A percentile compares a stretch with the other conserved stretches of the same genome.
Conservation (phyloP, 164 flowering plant species). For the Nymphaea colorata region DNA sequence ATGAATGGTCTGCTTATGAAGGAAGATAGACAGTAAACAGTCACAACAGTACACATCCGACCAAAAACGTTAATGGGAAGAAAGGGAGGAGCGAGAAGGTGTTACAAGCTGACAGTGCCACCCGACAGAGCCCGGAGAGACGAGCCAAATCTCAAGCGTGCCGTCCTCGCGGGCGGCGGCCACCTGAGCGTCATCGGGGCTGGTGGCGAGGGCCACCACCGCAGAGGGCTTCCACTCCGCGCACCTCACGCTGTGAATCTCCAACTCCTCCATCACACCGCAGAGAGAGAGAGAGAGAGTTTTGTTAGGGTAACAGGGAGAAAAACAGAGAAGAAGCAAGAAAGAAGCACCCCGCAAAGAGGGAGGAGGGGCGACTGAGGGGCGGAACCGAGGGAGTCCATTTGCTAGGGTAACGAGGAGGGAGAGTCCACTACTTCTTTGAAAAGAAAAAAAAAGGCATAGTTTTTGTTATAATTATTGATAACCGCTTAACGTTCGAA, state of each 20-base stretch:
- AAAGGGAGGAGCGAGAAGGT: not conserved
- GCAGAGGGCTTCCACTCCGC: constrained; percentile 87
- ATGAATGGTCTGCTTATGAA: constrained; percentile 47
- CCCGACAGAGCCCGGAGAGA: constrained; percentile 84
- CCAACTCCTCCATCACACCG: constrained; percentile 15
- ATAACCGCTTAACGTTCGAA: no score
- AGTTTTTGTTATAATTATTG: no score
- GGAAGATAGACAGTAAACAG: not conserved
- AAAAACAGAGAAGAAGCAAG: not conserved
- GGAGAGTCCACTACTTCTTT: no score
- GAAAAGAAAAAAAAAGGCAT: no score
- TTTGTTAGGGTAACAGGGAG: not conserved
- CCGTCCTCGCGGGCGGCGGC: constrained; percentile 96
- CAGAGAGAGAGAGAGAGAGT: not conserved
- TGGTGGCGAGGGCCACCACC: constrained; percentile 73
- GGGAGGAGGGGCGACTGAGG: no score
- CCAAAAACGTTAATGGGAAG: not conserved
- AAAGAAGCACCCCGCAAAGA: not conserved
- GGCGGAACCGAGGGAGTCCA: no score
- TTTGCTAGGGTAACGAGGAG: no score
- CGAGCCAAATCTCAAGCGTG: constrained; percentile 91
- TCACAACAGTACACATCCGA: not conserved
- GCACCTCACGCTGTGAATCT: constrained; percentile 30
- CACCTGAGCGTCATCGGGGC: constrained; percentile 69
- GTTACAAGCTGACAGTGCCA: constrained; percentile 96